These are phyloP conservation scores for Asterochloris sp. DNA, from an alignment of 139 green algal species.

Conservation along the genomic window DNA sequence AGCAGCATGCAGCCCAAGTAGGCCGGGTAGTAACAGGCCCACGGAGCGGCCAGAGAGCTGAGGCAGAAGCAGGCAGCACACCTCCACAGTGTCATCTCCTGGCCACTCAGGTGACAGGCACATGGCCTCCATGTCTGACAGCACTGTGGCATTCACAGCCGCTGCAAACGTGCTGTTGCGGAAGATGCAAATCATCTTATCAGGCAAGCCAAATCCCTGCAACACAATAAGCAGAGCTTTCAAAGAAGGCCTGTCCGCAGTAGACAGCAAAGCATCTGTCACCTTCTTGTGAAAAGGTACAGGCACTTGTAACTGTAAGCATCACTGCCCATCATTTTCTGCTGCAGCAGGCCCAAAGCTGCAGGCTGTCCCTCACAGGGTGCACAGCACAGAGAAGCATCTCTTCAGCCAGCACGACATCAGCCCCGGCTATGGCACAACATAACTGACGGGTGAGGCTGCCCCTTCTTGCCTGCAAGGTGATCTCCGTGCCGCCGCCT, in stretches of 20 bases:
- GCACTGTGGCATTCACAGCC: conserved; percentile 1
- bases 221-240: not conserved
- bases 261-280: too few species aligned
- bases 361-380: not conserved
- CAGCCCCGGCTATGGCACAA: not conserved
- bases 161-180: conserved; percentile 4
- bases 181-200: conserved; percentile 2
- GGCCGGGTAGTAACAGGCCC: too few species aligned
- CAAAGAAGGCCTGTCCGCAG: too few species aligned
- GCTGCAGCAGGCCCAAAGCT: not conserved
- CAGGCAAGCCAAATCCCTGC: not conserved
- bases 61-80: too few species aligned
- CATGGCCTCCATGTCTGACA: not conserved
- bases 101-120: not conserved
- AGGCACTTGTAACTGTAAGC: not conserved
- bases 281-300: too few species aligned
- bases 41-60: too few species aligned
- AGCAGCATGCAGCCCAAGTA: too few species aligned
- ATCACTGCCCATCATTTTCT: not conserved
- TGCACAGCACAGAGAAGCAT: not conserved
- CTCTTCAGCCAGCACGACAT: too few species aligned
- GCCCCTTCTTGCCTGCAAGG: not conserved
- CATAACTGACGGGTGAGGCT: not conserved
- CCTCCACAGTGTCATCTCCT: not conserved
- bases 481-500: conserved; percentile 1